phyloP scores from a whole-genome alignment of 176 grass and related monocot genomes.

The Alopecurus myosuroides region DNA sequence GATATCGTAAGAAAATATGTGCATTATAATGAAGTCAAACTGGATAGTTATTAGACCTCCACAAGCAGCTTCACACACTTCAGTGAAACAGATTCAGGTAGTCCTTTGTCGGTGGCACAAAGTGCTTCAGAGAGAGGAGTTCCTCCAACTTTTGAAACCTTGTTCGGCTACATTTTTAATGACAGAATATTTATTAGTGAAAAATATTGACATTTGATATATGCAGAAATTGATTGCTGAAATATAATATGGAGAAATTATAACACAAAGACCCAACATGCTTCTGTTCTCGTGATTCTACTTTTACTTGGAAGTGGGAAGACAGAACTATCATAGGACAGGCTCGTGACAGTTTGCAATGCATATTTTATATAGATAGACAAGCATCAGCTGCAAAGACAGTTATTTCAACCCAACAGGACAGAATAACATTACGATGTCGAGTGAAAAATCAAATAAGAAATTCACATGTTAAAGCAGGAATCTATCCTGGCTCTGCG shows the following conservation, averaged over 20 bases:
- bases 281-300: not conserved
- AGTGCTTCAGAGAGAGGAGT: not conserved
- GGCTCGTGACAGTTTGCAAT: not conserved
- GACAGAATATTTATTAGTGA: not conserved
- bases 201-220: not conserved
- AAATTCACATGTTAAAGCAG: not conserved
- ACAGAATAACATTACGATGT: not conserved
- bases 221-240: not conserved
- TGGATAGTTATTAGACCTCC: not conserved
- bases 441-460: not conserved
- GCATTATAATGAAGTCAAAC: not conserved
- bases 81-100: not conserved
- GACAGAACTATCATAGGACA: not conserved
- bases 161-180: constrained; percentile 1
- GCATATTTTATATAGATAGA: not conserved
- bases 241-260: not conserved
- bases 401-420: not conserved
- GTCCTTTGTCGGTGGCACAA: not conserved
- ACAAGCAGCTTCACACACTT: constrained; percentile 6
- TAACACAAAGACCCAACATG: not conserved
- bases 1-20: not conserved
- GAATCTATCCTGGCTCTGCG: not conserved
- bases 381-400: not conserved
- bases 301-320: not conserved
- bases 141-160: not conserved